These are phyloP conservation scores for Colletotrichum zoysiae DNA, from an alignment of 2,329 filamentous ascomycete genomes.

Conservation along the genomic window DNA sequence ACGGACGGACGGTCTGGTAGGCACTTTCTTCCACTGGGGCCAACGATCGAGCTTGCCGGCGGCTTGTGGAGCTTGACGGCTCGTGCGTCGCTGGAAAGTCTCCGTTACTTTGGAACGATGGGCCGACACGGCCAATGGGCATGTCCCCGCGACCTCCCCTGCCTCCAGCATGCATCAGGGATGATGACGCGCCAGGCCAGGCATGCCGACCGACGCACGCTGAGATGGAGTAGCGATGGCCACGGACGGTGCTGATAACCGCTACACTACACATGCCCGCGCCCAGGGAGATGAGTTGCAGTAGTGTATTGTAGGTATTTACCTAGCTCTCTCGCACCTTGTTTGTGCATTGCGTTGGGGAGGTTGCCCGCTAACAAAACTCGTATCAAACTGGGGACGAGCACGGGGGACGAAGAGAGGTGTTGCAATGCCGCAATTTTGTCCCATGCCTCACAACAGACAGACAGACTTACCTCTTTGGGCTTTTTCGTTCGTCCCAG, in stretches of 20 bases:
- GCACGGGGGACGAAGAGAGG: neutral
- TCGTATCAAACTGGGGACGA: neutral
- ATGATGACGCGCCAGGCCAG: conserved; percentile 37
- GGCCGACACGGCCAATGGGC: conserved; percentile 21
- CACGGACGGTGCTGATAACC: conserved; percentile 26
- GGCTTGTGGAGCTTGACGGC: conserved; percentile 17
- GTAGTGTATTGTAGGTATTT: neutral
- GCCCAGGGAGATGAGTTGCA: neutral
- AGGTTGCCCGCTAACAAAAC: conserved; percentile 11
- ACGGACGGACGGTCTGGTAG: conserved; percentile 11
- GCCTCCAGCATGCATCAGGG: conserved; percentile 29
- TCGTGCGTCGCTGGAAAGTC: conserved; percentile 35
- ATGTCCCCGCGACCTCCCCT: conserved; percentile 37
- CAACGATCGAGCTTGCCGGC: conserved; percentile 14
- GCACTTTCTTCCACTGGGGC: conserved; percentile 15
- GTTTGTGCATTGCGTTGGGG: conserved; percentile 6
- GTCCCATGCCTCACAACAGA: conserved; percentile 19
- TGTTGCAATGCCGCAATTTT: conserved; percentile 18
- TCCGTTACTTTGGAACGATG: conserved; percentile 34
- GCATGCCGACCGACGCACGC: conserved; percentile 20
- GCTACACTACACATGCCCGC: conserved; percentile 12
- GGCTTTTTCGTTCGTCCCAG: conserved; percentile 5
- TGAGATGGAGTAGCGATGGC: conserved; percentile 12
- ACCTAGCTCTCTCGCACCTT: conserved; percentile 2
- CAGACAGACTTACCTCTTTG: neutral